Evolutionary conservation across 148 eudicot genomes (phyloP), one percentile per base, ranked within the genome.

Genomic region (Rhododendron kiyosumense): DNA sequence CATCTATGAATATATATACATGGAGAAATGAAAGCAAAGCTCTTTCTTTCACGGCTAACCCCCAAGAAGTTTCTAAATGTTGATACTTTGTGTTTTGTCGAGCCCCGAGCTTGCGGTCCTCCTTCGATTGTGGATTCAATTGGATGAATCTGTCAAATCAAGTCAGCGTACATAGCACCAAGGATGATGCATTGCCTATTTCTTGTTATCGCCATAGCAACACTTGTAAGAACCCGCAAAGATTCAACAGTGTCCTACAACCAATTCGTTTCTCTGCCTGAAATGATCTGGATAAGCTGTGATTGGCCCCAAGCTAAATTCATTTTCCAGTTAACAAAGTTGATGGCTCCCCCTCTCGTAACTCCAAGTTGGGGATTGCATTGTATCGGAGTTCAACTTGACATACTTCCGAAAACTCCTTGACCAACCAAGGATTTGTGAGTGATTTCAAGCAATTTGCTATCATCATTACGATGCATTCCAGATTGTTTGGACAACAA

Each of bases 361-460:
- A 85, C 1, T 65, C 28, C 79, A 4, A 14, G 10, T 5, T 1
- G 18, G 90, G 78, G 22, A 78, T 87, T 36, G 84, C 75, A 79
- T 86, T 86, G 34, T 59, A 88, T 75, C 85, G 84, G 69, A 97
- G 86, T 83, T 93, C 89, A 78, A 95, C 87, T 83, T 93, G 94
- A 84, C 94, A 95, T 76, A 95, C 95, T 87, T 95, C 90, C 81
- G 89, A 90, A 84, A 97, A 95, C 89, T 95, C 95, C 85, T 78
- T 79, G 5, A 92, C 11, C 48, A 97, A 92, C 11, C 48, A 97
- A 83, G 30, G 93, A 91, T 48, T 90, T 86, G 73, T 86, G 86
- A 69, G 94, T 83, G 34, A 89, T 84, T 76, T 90, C 91, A 63
- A 95, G 80, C 46, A 97, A 92, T 30, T 88, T 69, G 38, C 81